Evolutionary conservation across 2,329 filamentous ascomycete genomes (phyloP), one percentile per base, ranked within the genome.

Genomic region (Cercospora sp.): DNA sequence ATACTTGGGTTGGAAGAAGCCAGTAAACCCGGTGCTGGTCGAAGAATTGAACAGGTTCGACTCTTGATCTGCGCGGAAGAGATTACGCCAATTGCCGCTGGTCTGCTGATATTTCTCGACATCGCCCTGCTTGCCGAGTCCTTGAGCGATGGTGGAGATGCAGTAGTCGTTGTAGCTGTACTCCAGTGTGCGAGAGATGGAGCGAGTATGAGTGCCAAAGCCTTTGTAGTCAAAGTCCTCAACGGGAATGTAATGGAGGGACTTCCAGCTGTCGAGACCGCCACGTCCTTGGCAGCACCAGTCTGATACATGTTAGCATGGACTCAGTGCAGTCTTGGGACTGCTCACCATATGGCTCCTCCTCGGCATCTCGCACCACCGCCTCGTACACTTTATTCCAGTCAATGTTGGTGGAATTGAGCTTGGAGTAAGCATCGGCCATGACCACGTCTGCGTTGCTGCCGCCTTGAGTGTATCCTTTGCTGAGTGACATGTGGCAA

Each of bases 371-470:
- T 57, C 86, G 89, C 10, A 86, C 79, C 85, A 91, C 89, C 62
- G 89, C 87, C 5, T 82, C 79, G 72, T 87, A 89, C 3, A 84
- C 88, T 64, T 87, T 85, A 3, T 82, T 79, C 90, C 90, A 92
- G 77, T 91, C 81, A 53, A 92, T 80, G 3, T 80, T 80, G 4
- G 87, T 88, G 12, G 84, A 81, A 2, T 91, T 84, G 0, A 89
- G 88, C 76, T 92, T 92, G 31, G 91, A 84, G 69, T 87, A 92
- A 0, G 90, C 90, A 73, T 92, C 90, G 2, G 90, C 90, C 16
- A 92, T 84, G 3, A 92, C 85, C 66, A 90, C 91, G 75, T 92
- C 90, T 3, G 87, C 86, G 73, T 91, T 91, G 12, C 86, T 89
- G 7, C 90, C 90, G 10, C 89, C 90, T 75, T 92, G 90, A 0